Evolutionary conservation across 768 basidiomycete genomes (phyloP).

Genomic region (Nidularia sp.): DNA sequence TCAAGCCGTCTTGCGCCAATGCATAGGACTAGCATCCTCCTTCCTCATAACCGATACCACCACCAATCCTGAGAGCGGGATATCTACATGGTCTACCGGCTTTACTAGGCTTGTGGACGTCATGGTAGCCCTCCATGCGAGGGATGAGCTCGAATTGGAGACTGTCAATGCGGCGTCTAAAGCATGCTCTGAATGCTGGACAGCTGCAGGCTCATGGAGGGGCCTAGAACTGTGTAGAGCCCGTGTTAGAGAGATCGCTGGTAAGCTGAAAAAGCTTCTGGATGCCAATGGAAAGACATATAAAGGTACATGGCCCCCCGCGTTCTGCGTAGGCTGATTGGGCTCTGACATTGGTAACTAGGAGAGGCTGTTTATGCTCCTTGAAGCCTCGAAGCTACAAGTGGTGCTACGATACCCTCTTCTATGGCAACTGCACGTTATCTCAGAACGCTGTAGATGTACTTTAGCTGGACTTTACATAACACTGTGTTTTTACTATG

Average conservation of each 20-base stretch:
- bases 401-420: neutral
- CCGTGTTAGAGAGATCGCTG: conserved; percentile 57
- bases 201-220: conserved; percentile 62
- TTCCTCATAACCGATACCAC: conserved; percentile 73
- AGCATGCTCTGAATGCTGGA: conserved; percentile 81
- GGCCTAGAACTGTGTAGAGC: conserved; percentile 62
- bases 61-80: conserved; percentile 54
- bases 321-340: too few species aligned
- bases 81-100: conserved; percentile 61
- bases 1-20: conserved; percentile 59
- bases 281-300: conserved; percentile 55
- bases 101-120: conserved; percentile 70
- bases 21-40: conserved; percentile 70
- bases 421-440: neutral
- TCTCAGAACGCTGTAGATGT: too few species aligned
- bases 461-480: too few species aligned
- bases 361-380: conserved; percentile 35
- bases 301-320: conserved; percentile 19
- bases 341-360: conserved; percentile 9
- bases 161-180: conserved; percentile 69
- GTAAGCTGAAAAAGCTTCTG: conserved; percentile 52
- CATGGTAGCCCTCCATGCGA: conserved; percentile 63
- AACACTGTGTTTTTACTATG: too few species aligned
- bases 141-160: conserved; percentile 69
- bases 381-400: conserved; percentile 7